Evolutionary conservation across 306 rosid genomes (phyloP).

Genomic region (Lathyrus aphaca): DNA sequence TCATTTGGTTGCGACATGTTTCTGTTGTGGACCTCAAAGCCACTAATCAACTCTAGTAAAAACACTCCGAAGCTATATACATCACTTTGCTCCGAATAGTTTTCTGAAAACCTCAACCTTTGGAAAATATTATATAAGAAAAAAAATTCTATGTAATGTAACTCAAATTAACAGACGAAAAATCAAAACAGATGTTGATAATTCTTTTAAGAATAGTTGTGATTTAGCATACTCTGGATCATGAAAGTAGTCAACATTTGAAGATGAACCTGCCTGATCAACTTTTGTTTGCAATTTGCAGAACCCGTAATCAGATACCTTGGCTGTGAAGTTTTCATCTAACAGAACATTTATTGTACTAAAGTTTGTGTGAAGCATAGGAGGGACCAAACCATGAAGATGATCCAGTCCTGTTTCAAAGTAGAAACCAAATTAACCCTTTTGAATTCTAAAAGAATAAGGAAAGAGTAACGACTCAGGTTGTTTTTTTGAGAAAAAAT

Average conservation of each 20-base stretch:
- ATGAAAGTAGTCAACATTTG: slow-evolving; percentile 57
- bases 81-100: slow-evolving; percentile 59
- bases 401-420: slow-evolving; percentile 61
- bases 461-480: background rate
- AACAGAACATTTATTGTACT: slow-evolving; percentile 69
- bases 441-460: slow-evolving; percentile 27
- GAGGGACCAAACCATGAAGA: slow-evolving; percentile 73
- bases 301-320: slow-evolving; percentile 76
- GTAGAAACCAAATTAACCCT: background rate
- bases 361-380: slow-evolving; percentile 65
- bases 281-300: slow-evolving; percentile 45
- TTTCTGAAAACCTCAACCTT: slow-evolving; percentile 59
- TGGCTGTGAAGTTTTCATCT: slow-evolving; percentile 57
- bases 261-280: slow-evolving; percentile 57
- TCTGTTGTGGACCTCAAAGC: slow-evolving; percentile 54
- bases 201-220: background rate
- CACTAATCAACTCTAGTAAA: slow-evolving; percentile 71
- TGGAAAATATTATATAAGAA: background rate
- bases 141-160: too few species aligned
- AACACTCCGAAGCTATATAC: slow-evolving; percentile 77
- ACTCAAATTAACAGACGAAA: slow-evolving; percentile 18
- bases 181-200: slow-evolving; percentile 4
- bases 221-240: slow-evolving; percentile 67
- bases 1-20: slow-evolving; percentile 40
- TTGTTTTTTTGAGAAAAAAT: background rate